Evolutionary conservation across 139 green algal genomes (phyloP).

Genomic region (Eudorina sp.): DNA sequence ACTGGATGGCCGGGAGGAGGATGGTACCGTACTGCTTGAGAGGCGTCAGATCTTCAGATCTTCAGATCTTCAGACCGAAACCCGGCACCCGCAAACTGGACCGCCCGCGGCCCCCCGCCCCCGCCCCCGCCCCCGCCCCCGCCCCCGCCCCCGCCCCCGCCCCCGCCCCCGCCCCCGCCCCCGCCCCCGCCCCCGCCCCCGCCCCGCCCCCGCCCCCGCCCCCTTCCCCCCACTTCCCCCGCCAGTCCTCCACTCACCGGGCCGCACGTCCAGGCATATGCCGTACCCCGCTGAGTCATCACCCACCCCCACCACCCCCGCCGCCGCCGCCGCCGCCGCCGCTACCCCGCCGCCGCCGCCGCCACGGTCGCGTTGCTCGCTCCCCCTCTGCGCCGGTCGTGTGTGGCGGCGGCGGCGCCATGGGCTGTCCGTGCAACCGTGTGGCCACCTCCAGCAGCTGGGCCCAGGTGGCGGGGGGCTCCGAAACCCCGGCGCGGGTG

Average conservation of each 20-base stretch:
- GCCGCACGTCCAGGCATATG: slow-evolving; percentile 12
- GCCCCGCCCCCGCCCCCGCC: background rate
- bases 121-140: too few species aligned
- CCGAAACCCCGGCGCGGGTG: background rate
- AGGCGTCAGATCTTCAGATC: too few species aligned
- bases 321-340: background rate
- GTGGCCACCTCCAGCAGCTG: slow-evolving; percentile 6
- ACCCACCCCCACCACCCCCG: too few species aligned
- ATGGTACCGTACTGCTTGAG: too few species aligned
- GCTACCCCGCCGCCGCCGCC: slow-evolving; percentile 2
- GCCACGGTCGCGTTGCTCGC: background rate
- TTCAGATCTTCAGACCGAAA: too few species aligned
- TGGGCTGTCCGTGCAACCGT: background rate
- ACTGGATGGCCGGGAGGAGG: too few species aligned
- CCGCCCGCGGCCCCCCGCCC: too few species aligned
- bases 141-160: too few species aligned
- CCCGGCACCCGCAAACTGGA: too few species aligned
- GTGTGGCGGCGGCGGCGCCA: background rate
- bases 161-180: too few species aligned
- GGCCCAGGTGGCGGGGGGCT: background rate
- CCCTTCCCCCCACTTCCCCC: background rate
- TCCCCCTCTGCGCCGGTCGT: background rate
- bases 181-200: too few species aligned
- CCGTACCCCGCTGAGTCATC: background rate
- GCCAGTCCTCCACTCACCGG: background rate